Conservation (phyloP, 768 basidiomycete species). For the Zangia roseola region DNA sequence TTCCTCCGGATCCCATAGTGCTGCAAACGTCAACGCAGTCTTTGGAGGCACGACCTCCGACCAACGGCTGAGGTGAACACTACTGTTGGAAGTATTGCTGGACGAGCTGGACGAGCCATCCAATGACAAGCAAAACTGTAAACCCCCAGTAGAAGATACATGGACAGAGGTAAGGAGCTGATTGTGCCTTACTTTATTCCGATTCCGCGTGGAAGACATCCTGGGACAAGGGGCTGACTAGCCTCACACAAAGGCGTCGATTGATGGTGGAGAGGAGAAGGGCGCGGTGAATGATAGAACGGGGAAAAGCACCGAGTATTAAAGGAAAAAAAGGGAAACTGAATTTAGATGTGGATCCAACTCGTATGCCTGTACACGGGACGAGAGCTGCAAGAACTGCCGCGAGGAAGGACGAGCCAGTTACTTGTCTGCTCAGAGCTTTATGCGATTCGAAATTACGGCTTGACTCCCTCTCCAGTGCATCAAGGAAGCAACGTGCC, state of each 20-base stretch:
- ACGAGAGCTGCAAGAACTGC: constrained; percentile 11
- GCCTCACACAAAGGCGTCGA: not conserved
- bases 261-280: not conserved
- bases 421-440: constrained; percentile 7
- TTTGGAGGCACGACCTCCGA: constrained; percentile 57
- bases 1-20: constrained; percentile 57
- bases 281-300: not conserved
- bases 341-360: constrained; percentile 11
- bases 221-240: not conserved
- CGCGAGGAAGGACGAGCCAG: constrained; percentile 5
- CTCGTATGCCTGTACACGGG: constrained; percentile 25
- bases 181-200: constrained; percentile 22
- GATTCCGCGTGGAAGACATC: constrained; percentile 19
- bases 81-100: constrained; percentile 7
- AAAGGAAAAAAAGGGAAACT: not conserved
- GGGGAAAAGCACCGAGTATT: not conserved
- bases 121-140: constrained; percentile 25
- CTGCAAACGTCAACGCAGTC: constrained; percentile 56
- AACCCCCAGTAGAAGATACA: not conserved
- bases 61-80: constrained; percentile 41
- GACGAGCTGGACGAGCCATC: constrained; percentile 13
- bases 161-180: not conserved
- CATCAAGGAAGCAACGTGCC: constrained; percentile 25
- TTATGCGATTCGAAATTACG: constrained; percentile 24
- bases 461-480: constrained; percentile 16